Base-by-base conservation (phyloP, 2,329 filamentous ascomycete genomes). In the Pyrenochaeta sp. region DNA sequence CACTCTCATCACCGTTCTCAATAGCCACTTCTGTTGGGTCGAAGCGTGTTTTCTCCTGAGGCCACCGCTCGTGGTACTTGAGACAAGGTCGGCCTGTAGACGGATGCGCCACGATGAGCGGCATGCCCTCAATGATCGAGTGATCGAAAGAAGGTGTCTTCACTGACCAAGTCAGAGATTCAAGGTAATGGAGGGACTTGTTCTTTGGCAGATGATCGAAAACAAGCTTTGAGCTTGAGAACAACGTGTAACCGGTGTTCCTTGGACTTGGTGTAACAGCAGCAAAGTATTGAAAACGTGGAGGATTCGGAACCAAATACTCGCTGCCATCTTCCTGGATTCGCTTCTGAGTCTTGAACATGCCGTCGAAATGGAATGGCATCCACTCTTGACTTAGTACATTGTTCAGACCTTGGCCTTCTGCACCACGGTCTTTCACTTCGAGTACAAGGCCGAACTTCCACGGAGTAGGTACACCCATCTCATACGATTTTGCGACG, bases 371-470 rank as follows among this genome's bases (percentile, higher is more conserved):
- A 50, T 83, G 81, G 61, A 81, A 80, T 0, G 81, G 80, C 79
- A 83, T 81, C 54, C 75, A 76, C 42, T 62, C 60, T 6, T 52
- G 69, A 0, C 77, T 80, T 1, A 81, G 64, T 1, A 82, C 78
- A 22, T 82, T 82, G 52, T 82, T 82, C 13, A 77, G 59, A 0
- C 74, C 74, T 6, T 71, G 64, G 1, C 72, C 72, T 4, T 78
- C 69, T 1, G 63, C 74, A 37, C 79, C 81, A 8, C 79, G 80
- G 38, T 85, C 81, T 52, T 85, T 82, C 0, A 85, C 82, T 45
- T 84, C 81, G 2, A 83, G 82, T 6, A 86, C 70, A 59, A 85
- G 81, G 0, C 79, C 81, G 39, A 81, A 82, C 42, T 76, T 81
- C 81, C 80, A 82, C 0, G 77, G 74, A 6, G 74, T 58, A 0